These are phyloP conservation scores for Xylogone sp. DNA, from an alignment of 2,329 filamentous ascomycete species.

Conservation along the genomic window DNA sequence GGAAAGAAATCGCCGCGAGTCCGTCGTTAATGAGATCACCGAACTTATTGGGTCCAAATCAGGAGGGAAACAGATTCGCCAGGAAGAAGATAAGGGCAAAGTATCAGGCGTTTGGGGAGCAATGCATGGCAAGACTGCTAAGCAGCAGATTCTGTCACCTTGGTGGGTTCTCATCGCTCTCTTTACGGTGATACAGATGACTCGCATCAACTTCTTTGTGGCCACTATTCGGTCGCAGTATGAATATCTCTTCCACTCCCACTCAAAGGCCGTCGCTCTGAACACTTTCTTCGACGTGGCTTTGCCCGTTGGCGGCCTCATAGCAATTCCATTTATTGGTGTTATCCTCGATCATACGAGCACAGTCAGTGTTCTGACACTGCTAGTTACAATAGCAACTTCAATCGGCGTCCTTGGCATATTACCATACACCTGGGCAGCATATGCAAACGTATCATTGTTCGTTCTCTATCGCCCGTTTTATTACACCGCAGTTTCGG, in stretches of 20 bases:
- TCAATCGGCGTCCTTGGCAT: conserved; percentile 73
- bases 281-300: conserved; percentile 87
- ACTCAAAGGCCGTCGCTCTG: conserved; percentile 58
- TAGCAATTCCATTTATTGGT: conserved; percentile 86
- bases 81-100: conserved; percentile 67
- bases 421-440: conserved; percentile 66
- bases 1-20: conserved; percentile 39
- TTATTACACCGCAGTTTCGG: conserved; percentile 87
- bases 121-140: conserved; percentile 68
- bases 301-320: conserved; percentile 75
- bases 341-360: conserved; percentile 71
- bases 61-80: conserved; percentile 58
- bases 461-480: conserved; percentile 85
- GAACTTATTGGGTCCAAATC: conserved; percentile 65
- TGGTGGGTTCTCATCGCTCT: conserved; percentile 84
- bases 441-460: conserved; percentile 71
- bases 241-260: conserved; percentile 64
- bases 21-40: conserved; percentile 61
- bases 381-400: conserved; percentile 69
- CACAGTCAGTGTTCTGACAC: conserved; percentile 65
- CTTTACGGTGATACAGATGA: conserved; percentile 73
- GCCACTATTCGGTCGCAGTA: conserved; percentile 84
- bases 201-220: conserved; percentile 88
- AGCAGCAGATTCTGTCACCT: conserved; percentile 70
- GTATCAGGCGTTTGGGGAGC: conserved; percentile 77